Conservation (phyloP, 768 basidiomycete species). For the Rhodotorula sphaerocarpa region DNA sequence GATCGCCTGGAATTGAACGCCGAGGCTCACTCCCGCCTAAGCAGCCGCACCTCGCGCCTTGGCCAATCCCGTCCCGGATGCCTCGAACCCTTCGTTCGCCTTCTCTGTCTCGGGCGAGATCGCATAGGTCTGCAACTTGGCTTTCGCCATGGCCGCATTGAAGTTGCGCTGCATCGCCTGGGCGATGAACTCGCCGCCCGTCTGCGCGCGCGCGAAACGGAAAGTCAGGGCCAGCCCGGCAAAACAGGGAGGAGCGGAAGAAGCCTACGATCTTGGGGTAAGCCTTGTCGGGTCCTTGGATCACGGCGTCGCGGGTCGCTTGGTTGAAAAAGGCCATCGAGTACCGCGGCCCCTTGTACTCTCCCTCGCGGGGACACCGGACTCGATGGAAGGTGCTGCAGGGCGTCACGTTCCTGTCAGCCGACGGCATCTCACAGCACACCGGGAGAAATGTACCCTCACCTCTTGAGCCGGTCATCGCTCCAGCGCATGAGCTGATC, state of each 20-base stretch:
- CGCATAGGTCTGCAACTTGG: constrained; percentile 14
- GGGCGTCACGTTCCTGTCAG: neutral
- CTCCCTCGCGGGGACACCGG: constrained; percentile 28
- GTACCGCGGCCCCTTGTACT: constrained; percentile 34
- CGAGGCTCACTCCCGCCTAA: too few relatives aligned
- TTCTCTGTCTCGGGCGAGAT: constrained; percentile 9
- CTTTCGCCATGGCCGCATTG: constrained; percentile 11
- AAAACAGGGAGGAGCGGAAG: neutral
- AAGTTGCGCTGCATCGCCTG: constrained; percentile 38
- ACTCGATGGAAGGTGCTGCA: constrained; percentile 40
- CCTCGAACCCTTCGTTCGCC: constrained; percentile 15
- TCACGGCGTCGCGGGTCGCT: constrained; percentile 35
- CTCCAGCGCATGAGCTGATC: constrained; percentile 37
- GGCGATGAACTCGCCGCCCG: constrained; percentile 40
- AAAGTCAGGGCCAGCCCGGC: too few relatives aligned
- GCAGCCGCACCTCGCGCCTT: neutral
- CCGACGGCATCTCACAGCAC: too few relatives aligned
- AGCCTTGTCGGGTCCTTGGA: constrained; percentile 39
- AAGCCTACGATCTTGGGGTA: constrained; percentile 35
- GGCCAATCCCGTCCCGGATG: constrained; percentile 19
- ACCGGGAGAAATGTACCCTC: neutral
- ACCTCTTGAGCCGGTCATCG: constrained; percentile 40
- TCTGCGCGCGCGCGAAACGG: constrained; percentile 25
- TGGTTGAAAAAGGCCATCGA: constrained; percentile 42
- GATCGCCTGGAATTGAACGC: too few relatives aligned